A percentile compares a stretch with the other conserved stretches of the same genome.
phyloP scores from a whole-genome alignment of 768 basidiomycete genomes.

The Amanita thiersii region DNA sequence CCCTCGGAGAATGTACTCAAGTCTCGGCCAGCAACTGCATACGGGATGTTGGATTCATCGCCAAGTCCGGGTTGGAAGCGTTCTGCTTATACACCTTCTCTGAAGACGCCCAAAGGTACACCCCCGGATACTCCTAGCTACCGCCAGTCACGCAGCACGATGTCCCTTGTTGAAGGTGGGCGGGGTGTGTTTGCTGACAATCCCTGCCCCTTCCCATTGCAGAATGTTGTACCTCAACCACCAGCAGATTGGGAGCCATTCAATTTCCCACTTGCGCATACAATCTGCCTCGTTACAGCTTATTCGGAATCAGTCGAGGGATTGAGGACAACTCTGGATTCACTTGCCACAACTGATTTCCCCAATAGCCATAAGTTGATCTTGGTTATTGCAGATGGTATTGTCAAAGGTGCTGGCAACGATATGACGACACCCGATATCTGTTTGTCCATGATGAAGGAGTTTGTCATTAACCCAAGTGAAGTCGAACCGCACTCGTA shows the following conservation, averaged over 20 bases:
- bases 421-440: slow-evolving; percentile 89
- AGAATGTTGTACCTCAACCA: slow-evolving; percentile 89
- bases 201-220: slow-evolving; percentile 89
- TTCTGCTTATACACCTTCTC: slow-evolving; percentile 37
- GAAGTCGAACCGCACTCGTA: slow-evolving; percentile 95
- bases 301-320: slow-evolving; percentile 98
- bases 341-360: slow-evolving; percentile 95
- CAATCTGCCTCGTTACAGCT: slow-evolving; percentile 94
- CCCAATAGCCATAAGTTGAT: slow-evolving; percentile 97
- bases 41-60: slow-evolving; percentile 56
- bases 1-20: slow-evolving; percentile 56
- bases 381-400: slow-evolving; percentile 93
- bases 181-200: slow-evolving; percentile 49
- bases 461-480: slow-evolving; percentile 67
- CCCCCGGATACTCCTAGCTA: slow-evolving; percentile 69
- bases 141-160: slow-evolving; percentile 73
- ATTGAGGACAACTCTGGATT: slow-evolving; percentile 95
- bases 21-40: slow-evolving; percentile 53
- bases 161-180: slow-evolving; percentile 55
- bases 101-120: slow-evolving; percentile 45
- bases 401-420: slow-evolving; percentile 96
- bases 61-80: slow-evolving; percentile 48
- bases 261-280: slow-evolving; percentile 90
- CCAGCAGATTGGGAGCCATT: slow-evolving; percentile 89
- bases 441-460: slow-evolving; percentile 94